phyloP scores from a whole-genome alignment of 495 filamentous ascomycete species.

The Recurvomyces mirabilis region DNA sequence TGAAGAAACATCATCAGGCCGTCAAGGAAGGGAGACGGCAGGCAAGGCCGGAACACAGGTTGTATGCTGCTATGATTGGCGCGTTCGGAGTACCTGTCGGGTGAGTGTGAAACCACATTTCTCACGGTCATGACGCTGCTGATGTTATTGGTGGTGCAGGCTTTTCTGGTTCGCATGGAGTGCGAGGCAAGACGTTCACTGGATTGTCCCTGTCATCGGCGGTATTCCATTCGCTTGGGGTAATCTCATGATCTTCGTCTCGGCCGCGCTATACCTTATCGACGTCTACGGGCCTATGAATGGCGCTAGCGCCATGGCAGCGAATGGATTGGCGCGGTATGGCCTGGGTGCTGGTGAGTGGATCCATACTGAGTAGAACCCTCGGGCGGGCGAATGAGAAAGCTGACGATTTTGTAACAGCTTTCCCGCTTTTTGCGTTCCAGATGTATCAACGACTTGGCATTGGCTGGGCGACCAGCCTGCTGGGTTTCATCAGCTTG shows the following conservation, averaged over 20 bases:
- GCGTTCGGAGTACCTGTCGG: slow-evolving; percentile 35
- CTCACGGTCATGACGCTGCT: slow-evolving; percentile 39
- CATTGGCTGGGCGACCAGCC: slow-evolving; percentile 34
- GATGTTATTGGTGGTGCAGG: neutral
- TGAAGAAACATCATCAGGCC: slow-evolving; percentile 28
- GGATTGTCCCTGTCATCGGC: slow-evolving; percentile 44
- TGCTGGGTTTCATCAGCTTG: slow-evolving; percentile 35
- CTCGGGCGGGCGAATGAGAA: too few species aligned
- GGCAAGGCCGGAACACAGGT: slow-evolving; percentile 34
- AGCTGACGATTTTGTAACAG: slow-evolving; percentile 21
- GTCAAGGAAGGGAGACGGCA: slow-evolving; percentile 25
- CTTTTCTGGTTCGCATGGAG: slow-evolving; percentile 44
- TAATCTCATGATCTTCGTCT: slow-evolving; percentile 46
- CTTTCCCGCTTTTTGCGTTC: slow-evolving; percentile 49
- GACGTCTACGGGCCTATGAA: slow-evolving; percentile 49
- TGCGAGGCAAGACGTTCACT: slow-evolving; percentile 33
- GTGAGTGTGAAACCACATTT: slow-evolving; percentile 2
- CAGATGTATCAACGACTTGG: slow-evolving; percentile 35
- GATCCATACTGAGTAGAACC: too few species aligned
- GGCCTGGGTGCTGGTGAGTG: slow-evolving; percentile 34
- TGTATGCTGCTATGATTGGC: slow-evolving; percentile 36
- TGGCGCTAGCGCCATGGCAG: slow-evolving; percentile 50
- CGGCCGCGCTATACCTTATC: slow-evolving; percentile 35
- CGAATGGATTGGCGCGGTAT: slow-evolving; percentile 56
- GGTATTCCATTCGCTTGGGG: slow-evolving; percentile 58